These are phyloP conservation scores for Maudiozyma saulgeensis DNA, from an alignment of 805 yeast species.

Conservation along the genomic window DNA sequence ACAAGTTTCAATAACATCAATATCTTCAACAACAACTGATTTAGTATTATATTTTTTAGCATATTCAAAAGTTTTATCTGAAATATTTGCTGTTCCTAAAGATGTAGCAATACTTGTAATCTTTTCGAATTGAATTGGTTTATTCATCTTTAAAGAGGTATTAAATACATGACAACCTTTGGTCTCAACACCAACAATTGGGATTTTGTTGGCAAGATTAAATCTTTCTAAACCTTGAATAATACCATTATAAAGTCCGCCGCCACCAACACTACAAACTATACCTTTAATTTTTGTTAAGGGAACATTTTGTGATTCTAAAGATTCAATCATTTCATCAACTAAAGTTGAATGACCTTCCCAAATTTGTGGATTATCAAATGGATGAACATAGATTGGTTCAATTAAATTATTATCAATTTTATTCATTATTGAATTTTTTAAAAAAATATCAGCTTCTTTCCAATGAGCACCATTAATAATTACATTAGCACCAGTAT, in stretches of 20 bases:
- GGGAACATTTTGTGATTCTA: constrained; percentile 16
- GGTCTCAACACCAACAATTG: constrained; percentile 48
- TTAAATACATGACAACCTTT: constrained; percentile 52
- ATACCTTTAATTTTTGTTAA: constrained; percentile 33
- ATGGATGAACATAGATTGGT: constrained; percentile 47
- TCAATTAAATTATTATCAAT: constrained; percentile 14
- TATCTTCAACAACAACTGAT: constrained; percentile 41
- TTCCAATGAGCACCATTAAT: constrained; percentile 38
- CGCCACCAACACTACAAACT: constrained; percentile 50
- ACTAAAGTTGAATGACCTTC: constrained; percentile 43
- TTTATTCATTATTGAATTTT: constrained; percentile 21
- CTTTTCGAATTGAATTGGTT: constrained; percentile 36
- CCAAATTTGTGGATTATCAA: constrained; percentile 43
- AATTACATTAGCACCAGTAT: constrained; percentile 41
- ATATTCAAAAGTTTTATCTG: constrained; percentile 41
- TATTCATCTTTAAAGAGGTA: constrained; percentile 38
- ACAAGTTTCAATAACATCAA: constrained; percentile 47
- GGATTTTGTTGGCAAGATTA: constrained; percentile 28
- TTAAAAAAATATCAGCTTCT: constrained; percentile 42
- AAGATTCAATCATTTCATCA: constrained; percentile 33
- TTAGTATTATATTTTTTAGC: constrained; percentile 32
- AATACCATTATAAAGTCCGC: constrained; percentile 47
- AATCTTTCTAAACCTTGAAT: constrained; percentile 35
- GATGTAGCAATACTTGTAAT: constrained; percentile 52
- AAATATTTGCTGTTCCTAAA: constrained; percentile 52